Base-by-base conservation (phyloP, 2,329 filamentous ascomycete genomes). In the Clarireedia monteithiana region DNA sequence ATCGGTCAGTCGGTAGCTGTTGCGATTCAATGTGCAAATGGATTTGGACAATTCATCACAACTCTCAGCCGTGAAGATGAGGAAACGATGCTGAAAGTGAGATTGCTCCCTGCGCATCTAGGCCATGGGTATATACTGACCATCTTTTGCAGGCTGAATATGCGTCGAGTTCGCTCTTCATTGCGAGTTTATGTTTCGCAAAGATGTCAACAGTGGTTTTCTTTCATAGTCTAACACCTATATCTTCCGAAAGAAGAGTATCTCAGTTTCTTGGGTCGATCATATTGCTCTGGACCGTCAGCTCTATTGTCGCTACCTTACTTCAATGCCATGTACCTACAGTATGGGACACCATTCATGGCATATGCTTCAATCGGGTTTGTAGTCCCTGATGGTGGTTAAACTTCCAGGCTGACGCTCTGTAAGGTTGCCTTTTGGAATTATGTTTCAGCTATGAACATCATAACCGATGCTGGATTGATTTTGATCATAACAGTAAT, bases 11-110 rank as follows among this genome's bases (percentile, higher is more conserved):
- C 55, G 7, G 36, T 30, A 5, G 42, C 55, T 2, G 44, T 48
- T 47, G 49, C 34, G n/a, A 47, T 57, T n/a, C 34, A 53, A 27
- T 53, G 49, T 53, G 40, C 24, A n/a, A 53, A 53, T 40, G 55
- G 50, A 3, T 48, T 57, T 42, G 55, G 55, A 14, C 50, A 57
- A 23, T 15, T 40, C 5, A 3, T 48, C 15, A n/a, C 12, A 6
- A 53, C 44, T 7, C 3, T 48, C 10, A 53, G 24, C 14, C 17
- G 42, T 7, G 20, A 9, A 4, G 40, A 47, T 39, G 6, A 23
- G 10, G 15, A 39, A 12, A 20, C 34, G 2, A 44, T 57, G 9
- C 15, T 48, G n/a, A 57, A 53, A 46, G 55, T 57, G 5, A 40
- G 50, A 9, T 12, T 46, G 20, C 2, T 46, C 14, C 23, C 12